phyloP scores from a whole-genome alignment of 768 basidiomycete genomes.

The Pulveroboletus ravenelii region DNA sequence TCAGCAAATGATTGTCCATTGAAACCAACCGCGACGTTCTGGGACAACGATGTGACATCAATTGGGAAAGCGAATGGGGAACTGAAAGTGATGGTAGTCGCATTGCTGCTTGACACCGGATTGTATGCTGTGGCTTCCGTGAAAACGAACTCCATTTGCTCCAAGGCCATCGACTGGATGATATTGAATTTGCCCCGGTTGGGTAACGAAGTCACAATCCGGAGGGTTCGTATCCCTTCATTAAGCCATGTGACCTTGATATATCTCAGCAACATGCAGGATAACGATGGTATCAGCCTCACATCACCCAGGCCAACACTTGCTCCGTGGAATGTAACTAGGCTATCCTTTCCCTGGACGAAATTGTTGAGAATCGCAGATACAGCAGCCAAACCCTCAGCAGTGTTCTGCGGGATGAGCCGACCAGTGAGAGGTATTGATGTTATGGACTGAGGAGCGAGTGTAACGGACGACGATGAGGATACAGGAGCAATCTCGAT shows the following conservation, averaged over 20 bases:
- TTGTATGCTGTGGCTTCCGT: constrained; percentile 51
- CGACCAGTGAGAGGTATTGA: constrained; percentile 55
- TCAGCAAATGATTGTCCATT: constrained; percentile 54
- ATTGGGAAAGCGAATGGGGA: constrained; percentile 68
- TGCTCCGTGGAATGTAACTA: constrained; percentile 54
- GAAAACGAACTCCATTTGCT: constrained; percentile 57
- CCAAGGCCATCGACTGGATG: constrained; percentile 60
- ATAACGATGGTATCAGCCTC: constrained; percentile 10
- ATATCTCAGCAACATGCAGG: constrained; percentile 2
- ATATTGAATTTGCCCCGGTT: constrained; percentile 57
- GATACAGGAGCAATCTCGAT: constrained; percentile 57
- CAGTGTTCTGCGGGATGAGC: constrained; percentile 54
- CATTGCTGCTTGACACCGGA: constrained; percentile 54
- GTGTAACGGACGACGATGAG: constrained; percentile 46
- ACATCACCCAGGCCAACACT: constrained; percentile 56
- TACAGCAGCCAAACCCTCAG: constrained; percentile 51
- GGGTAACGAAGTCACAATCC: constrained; percentile 55
- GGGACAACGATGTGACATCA: constrained; percentile 58
- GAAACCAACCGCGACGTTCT: constrained; percentile 51
- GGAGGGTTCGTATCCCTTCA: constrained; percentile 60
- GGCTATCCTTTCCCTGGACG: constrained; percentile 60
- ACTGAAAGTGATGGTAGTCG: constrained; percentile 58
- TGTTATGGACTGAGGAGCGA: constrained; percentile 51
- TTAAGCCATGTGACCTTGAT: constrained; percentile 67
- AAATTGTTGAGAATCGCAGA: constrained; percentile 69